Base-by-base conservation (phyloP, 495 filamentous ascomycete species). In the Penicilliopsis zonata region DNA sequence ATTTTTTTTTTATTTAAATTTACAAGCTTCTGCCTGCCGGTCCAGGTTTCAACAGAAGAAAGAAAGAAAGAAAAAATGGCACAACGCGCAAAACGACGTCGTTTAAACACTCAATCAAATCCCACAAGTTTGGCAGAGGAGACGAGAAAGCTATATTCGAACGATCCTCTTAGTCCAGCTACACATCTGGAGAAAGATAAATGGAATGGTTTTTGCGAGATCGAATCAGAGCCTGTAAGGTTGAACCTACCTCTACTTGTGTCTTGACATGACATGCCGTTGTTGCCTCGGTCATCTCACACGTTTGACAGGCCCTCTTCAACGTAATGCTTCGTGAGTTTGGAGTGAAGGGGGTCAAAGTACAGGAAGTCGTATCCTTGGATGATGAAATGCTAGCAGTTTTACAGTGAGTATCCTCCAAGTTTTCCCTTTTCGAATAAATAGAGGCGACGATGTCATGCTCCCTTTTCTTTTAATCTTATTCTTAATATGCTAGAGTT, bases 211-310 rank as follows among this genome's bases (percentile, higher is more conserved):
- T 98, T 86, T 67, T 80, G 78, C 28, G 86, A 94, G 46, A 65
- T 95, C 22, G 86, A 94, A 51, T 92, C 84, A 1, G 87, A 98
- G 34, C 90, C 90, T 2, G 86, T 86, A 57, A 50, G 71, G 49
- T 32, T 4, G 13, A 30, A 17, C 8, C 13, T n/a, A 5, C 17
- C 13, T 13, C 9, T 15, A 4, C 5, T 16, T 4, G 9, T 16
- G 50, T 28, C 12, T 7, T 15, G 31, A 24, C n/a, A n/a, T n/a
- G n/a, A n/a, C n/a, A 26, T 43, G 35, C 19, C 12, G 8, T 14
- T 37, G 18, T 14, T 34, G 13, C 30, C 12, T 34, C 5, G 9
- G 13, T 17, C 14, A 13, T 0, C 13, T 33, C 1, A 46, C 35
- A 12, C 16, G 20, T 18, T 18, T 25, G 13, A 3, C 42, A 87